Base-by-base conservation (phyloP, 352 stramenopile species). In the Phytophthora podocarpi region DNA sequence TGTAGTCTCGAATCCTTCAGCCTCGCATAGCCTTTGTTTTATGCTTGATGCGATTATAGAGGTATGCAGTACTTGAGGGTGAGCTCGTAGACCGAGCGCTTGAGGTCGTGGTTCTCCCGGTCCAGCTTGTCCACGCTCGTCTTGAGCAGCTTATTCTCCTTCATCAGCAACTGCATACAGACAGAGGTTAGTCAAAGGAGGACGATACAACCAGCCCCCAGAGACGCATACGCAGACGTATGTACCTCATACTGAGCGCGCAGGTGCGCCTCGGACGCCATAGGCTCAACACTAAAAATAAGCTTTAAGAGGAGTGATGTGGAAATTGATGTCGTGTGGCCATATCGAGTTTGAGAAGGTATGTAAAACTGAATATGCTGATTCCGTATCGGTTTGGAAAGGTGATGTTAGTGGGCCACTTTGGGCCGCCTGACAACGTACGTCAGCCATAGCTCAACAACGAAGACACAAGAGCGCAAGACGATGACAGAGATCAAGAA, bases 41-140 rank as follows among this genome's bases (percentile, higher is more conserved):
- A 15, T 46, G 2, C 4, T 5, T 18, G 2, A 69, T 64, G 32
- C 26, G 4, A 40, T 20, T 63, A 49, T 30, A 65, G 48, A 30
- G 39, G 35, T 50, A 60, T 50, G 28, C 10, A 32, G 54, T 60
- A 95, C 86, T 93, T 95, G 74, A 95, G 81, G 26, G 82, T 93
- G 45, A 96, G 78, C 70, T 96, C 88, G 59, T 90, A 96, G 36
- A 96, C 88, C n/a, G 88, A 96, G 62, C 84, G 81, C 76, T 96
- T 96, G 58, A 96, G 83, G 69, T 96, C 88, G 73, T 89, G 82
- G 71, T 96, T 96, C 72, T 96, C 88, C 24, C 63, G 75, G 68
- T 96, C 88, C 35, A 96, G 78, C 54, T 90, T 91, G 37, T 95
- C 88, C 23, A 93, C 78, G 54, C 53, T 85, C 49, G 78, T 76